These are phyloP conservation scores for Trichoderma orchidacearum DNA, from an alignment of 495 filamentous ascomycete genomes.

Conservation along the genomic window DNA sequence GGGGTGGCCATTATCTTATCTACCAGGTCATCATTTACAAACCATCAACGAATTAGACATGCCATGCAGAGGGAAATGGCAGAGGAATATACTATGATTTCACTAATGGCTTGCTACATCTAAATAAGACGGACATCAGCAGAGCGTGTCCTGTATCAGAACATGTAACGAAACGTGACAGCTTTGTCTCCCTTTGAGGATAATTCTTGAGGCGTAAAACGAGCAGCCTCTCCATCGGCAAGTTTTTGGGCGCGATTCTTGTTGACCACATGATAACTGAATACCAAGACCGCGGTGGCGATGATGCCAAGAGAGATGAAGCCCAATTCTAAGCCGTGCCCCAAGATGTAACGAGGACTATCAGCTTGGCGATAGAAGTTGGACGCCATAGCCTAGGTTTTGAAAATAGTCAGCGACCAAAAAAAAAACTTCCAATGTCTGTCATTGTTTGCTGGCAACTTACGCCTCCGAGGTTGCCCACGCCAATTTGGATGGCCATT, in stretches of 20 bases:
- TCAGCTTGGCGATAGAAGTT: slow-evolving; percentile 64
- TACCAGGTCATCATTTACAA: background rate
- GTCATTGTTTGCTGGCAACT: background rate
- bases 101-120: no score
- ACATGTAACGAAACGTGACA: slow-evolving; percentile 50
- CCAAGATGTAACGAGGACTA: slow-evolving; percentile 49
- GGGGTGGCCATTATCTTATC: background rate
- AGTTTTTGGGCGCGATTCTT: slow-evolving; percentile 33
- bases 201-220: slow-evolving; percentile 37
- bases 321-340: slow-evolving; percentile 53
- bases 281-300: slow-evolving; percentile 38
- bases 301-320: slow-evolving; percentile 51
- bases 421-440: no score
- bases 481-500: slow-evolving; percentile 63
- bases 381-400: slow-evolving; percentile 44
- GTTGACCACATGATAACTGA: slow-evolving; percentile 49
- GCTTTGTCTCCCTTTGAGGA: slow-evolving; percentile 50
- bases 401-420: slow-evolving; percentile 8
- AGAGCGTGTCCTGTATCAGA: no score
- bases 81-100: no score
- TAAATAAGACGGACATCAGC: no score
- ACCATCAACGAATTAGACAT: background rate
- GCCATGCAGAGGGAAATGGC: no score
- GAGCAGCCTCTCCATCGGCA: slow-evolving; percentile 26
- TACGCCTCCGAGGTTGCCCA: slow-evolving; percentile 56